Evolutionary conservation across 805 yeast genomes (phyloP).

Genomic region (Lipomyces orientalis): DNA sequence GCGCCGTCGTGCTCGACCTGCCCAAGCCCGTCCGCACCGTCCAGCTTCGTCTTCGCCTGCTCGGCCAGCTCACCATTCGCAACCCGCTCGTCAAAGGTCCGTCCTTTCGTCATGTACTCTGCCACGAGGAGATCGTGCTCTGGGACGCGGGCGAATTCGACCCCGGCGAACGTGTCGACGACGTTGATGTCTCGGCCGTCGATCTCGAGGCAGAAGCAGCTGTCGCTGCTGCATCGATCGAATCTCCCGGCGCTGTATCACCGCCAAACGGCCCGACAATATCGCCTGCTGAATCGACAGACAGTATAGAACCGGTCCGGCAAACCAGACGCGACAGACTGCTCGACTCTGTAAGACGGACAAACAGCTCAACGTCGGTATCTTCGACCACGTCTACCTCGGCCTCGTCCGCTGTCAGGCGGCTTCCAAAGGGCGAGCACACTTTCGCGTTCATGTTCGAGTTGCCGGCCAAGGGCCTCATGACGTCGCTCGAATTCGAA

Average conservation of each 20-base stretch:
- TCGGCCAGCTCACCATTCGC: slow-evolving; percentile 43
- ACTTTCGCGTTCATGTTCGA: slow-evolving; percentile 83
- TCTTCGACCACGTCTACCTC: neutral
- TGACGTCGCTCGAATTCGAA: slow-evolving; percentile 79
- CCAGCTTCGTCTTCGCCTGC: slow-evolving; percentile 39
- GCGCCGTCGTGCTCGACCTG: slow-evolving; percentile 44
- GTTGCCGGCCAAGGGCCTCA: slow-evolving; percentile 74
- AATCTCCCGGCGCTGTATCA: neutral
- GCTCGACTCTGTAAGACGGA: neutral
- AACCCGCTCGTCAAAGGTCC: slow-evolving; percentile 44
- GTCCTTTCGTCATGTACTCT: slow-evolving; percentile 40
- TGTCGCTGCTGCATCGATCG: neutral
- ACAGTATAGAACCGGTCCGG: neutral
- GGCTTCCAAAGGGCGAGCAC: slow-evolving; percentile 67
- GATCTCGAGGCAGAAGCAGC: neutral
- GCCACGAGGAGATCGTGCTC: slow-evolving; percentile 42
- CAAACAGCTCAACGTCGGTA: neutral
- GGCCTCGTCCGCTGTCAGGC: neutral
- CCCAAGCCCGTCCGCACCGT: slow-evolving; percentile 40
- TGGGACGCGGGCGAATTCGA: slow-evolving; percentile 34
- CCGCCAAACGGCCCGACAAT: neutral
- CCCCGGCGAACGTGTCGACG: neutral
- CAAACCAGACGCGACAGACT: slow-evolving; percentile 3
- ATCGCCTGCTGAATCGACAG: neutral
- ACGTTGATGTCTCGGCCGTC: neutral